A percentile compares a stretch with the other conserved stretches of the same genome.
Evolutionary conservation across 164 flowering plant genomes (phyloP).

Genomic region (Tetracentron sinense): DNA sequence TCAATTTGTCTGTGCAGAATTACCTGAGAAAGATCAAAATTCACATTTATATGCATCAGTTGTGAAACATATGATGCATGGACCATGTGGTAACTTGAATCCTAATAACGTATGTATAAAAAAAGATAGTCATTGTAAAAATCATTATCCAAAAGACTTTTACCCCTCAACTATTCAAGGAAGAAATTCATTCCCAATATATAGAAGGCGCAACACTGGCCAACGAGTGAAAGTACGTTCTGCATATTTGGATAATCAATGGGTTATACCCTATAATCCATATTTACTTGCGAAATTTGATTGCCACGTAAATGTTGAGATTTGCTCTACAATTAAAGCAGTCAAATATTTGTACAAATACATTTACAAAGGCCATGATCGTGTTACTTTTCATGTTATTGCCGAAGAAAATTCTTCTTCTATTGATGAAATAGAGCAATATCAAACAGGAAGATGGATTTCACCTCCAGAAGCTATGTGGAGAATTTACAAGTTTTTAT

Average conservation of each 20-base stretch:
- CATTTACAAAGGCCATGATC: conserved; percentile 15
- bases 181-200: conserved; percentile 10
- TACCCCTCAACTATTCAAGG: neutral
- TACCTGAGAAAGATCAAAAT: conserved; percentile 1
- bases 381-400: neutral
- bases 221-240: neutral
- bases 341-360: conserved; percentile 21
- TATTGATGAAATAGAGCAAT: no score
- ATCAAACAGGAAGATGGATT: no score
- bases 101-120: conserved; percentile 1
- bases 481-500: no score
- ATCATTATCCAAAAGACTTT: conserved; percentile 7
- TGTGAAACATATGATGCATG: conserved; percentile 24
- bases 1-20: conserved; percentile 8
- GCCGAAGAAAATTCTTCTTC: no score
- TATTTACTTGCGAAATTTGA: conserved; percentile 5
- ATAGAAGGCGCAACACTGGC: conserved; percentile 6
- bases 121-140: conserved; percentile 5
- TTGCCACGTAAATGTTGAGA: conserved; percentile 19
- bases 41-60: conserved; percentile 4
- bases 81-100: conserved; percentile 12
- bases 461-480: no score
- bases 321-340: conserved; percentile 5
- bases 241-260: neutral
- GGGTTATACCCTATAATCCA: conserved; percentile 14